These are phyloP conservation scores for Ophiosphaerella korrae DNA, from an alignment of 2,329 filamentous ascomycete species.

Conservation along the genomic window DNA sequence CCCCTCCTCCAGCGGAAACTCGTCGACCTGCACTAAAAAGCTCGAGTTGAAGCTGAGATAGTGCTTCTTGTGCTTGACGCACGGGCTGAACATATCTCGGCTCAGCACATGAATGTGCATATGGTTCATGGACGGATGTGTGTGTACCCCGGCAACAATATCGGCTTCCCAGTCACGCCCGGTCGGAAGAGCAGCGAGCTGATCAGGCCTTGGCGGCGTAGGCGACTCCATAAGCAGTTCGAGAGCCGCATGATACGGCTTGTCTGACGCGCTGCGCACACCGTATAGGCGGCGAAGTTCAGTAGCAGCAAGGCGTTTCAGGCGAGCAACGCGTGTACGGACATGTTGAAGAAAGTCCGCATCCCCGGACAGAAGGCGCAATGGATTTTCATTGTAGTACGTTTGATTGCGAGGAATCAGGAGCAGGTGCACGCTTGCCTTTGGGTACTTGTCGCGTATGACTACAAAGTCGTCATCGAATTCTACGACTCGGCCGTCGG, in stretches of 20 bases:
- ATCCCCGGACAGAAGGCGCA: conserved; percentile 73
- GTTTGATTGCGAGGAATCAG: conserved; percentile 75
- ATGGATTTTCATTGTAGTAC: conserved; percentile 71
- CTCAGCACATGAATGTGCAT: conserved; percentile 89
- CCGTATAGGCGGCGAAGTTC: conserved; percentile 77
- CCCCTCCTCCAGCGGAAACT: conserved; percentile 74
- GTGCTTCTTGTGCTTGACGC: conserved; percentile 80
- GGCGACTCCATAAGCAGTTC: conserved; percentile 55
- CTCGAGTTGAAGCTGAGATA: conserved; percentile 89
- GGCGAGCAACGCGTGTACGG: conserved; percentile 62
- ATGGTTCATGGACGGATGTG: conserved; percentile 88
- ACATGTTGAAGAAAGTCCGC: conserved; percentile 69
- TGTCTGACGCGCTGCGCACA: conserved; percentile 65
- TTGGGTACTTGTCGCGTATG: conserved; percentile 85
- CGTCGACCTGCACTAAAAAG: conserved; percentile 79
- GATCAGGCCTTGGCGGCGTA: conserved; percentile 44
- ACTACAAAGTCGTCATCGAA: conserved; percentile 72
- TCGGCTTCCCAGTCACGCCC: conserved; percentile 81
- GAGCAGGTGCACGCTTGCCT: conserved; percentile 79
- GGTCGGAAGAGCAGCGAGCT: conserved; percentile 56
- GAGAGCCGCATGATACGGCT: conserved; percentile 63
- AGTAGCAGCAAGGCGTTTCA: conserved; percentile 69
- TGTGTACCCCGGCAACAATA: conserved; percentile 80
- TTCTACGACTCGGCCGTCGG: conserved; percentile 65
- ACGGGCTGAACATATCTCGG: conserved; percentile 74